Evolutionary conservation across 2,329 filamentous ascomycete species (phyloP).

Genomic region (Epichloe hybrida): DNA sequence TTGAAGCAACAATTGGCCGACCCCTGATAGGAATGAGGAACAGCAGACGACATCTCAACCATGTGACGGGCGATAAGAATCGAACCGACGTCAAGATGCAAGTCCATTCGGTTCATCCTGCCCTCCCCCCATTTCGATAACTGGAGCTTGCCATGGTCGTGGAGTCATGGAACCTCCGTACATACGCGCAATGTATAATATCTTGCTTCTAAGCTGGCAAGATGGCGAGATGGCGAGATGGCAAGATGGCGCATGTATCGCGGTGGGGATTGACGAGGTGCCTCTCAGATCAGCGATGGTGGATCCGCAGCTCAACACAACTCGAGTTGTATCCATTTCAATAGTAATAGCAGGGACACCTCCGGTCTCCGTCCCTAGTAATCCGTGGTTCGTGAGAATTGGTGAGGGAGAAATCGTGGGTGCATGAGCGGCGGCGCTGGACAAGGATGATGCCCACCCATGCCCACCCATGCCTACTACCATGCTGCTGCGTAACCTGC

Average conservation of each 20-base stretch:
- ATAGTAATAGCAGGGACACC: not conserved
- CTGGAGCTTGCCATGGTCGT: conserved; percentile 1
- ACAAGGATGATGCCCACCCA: conserved; percentile 8
- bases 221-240: conserved; percentile 7
- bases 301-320: conserved; percentile 6
- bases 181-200: not conserved
- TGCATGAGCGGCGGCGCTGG: conserved; percentile 7
- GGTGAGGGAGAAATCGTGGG: conserved; percentile 5
- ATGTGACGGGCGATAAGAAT: conserved; percentile 6
- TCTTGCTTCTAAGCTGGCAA: conserved; percentile 7
- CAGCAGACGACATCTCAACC: conserved; percentile 2
- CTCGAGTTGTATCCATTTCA: conserved; percentile 5
- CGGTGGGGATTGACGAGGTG: conserved; percentile 8
- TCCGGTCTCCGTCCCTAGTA: conserved; percentile 2
- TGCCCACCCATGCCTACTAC: not conserved
- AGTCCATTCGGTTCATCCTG: conserved; percentile 3
- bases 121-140: conserved; percentile 1
- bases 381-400: conserved; percentile 10
- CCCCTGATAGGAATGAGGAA: conserved; percentile 2
- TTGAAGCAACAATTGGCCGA: conserved; percentile 6
- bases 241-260: not conserved
- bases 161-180: conserved; percentile 5
- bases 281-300: conserved; percentile 9
- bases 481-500: conserved; percentile 6
- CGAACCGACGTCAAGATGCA: conserved; percentile 3